Percentiles rank a stretch among this genome's conserved stretches.
These are phyloP conservation scores for Amaranthus hypochondriacus DNA, from an alignment of 148 eudicot species.

Conservation along the genomic window DNA sequence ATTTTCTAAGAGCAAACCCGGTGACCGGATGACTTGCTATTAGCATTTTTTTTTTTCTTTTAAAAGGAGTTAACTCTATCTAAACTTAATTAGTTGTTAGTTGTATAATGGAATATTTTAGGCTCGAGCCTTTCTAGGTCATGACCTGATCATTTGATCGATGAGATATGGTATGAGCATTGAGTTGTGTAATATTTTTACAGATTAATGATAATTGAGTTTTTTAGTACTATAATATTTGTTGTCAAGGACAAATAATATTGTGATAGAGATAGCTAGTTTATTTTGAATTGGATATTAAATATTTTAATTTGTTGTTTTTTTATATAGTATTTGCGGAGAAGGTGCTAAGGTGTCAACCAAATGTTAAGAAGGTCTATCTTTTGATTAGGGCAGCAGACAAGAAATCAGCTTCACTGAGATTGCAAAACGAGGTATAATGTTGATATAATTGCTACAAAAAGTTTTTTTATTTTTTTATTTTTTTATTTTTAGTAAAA, in stretches of 20 bases:
- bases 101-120: too few relatives aligned
- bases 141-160: too few relatives aligned
- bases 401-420: constrained; percentile 42
- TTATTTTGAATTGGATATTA: background rate
- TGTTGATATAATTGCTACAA: background rate
- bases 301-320: background rate
- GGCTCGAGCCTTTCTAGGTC: too few relatives aligned
- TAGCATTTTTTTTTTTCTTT: background rate
- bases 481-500: background rate
- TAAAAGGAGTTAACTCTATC: too few relatives aligned
- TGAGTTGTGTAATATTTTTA: too few relatives aligned
- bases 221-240: background rate
- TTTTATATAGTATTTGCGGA: constrained; percentile 51
- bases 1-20: too few relatives aligned
- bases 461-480: background rate
- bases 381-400: constrained; percentile 69
- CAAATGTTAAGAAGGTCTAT: constrained; percentile 72
- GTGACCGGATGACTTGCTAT: background rate
- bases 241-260: background rate
- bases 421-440: constrained; percentile 62
- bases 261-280: too few relatives aligned
- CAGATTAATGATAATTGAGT: background rate
- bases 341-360: constrained; percentile 71
- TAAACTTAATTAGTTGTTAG: too few relatives aligned
- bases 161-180: too few relatives aligned